These are phyloP conservation scores for Rhodotorula sphaerocarpa DNA, from an alignment of 768 basidiomycete genomes.

Conservation along the genomic window DNA sequence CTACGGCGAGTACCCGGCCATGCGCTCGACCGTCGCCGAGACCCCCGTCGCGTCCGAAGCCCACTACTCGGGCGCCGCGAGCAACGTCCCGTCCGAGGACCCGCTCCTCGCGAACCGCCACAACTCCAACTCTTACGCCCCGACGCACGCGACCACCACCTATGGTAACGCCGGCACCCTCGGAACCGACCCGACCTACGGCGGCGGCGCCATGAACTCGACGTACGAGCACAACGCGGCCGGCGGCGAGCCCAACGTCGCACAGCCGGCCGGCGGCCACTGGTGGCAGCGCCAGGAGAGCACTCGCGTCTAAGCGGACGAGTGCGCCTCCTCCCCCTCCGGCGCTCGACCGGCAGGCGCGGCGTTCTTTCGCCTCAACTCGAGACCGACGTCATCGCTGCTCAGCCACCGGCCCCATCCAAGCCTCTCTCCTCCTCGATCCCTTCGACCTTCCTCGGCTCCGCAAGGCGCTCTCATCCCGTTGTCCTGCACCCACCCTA, in stretches of 20 bases:
- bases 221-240: constrained; percentile 5
- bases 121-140: constrained; percentile 1
- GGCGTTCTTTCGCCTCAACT: no score
- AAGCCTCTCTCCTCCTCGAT: no score
- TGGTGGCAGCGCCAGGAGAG: constrained; percentile 11
- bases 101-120: constrained; percentile 18
- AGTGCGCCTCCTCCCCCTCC: no score
- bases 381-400: no score
- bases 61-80: not conserved
- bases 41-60: not conserved
- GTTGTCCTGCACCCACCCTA: no score
- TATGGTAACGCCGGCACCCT: not conserved
- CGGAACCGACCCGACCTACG: constrained; percentile 3
- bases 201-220: not conserved
- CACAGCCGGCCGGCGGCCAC: constrained; percentile 1
- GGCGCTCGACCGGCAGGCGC: no score
- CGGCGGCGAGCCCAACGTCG: not conserved
- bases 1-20: constrained; percentile 22
- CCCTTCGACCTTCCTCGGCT: no score
- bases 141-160: not conserved
- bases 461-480: no score
- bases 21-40: constrained; percentile 10
- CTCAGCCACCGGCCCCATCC: no score
- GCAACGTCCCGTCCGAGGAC: constrained; percentile 13
- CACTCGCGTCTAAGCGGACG: not conserved